These are phyloP conservation scores for Cryphonectria radicalis DNA, from an alignment of 2,329 filamentous ascomycete species.

Conservation along the genomic window DNA sequence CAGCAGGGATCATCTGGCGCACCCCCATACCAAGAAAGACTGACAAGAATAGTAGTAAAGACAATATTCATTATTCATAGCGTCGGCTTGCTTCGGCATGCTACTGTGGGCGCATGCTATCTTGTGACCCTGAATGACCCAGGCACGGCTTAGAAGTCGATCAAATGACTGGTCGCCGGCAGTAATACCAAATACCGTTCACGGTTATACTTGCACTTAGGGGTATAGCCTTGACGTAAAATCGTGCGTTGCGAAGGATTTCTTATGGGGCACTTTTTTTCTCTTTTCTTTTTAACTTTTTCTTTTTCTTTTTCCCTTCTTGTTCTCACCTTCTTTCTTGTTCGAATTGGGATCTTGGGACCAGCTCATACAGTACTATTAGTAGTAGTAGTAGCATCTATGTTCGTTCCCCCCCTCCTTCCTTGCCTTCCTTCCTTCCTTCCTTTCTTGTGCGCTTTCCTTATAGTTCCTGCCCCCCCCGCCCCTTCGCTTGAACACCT, in stretches of 20 bases:
- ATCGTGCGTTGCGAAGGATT: neutral
- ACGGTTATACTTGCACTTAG: constrained; percentile 61
- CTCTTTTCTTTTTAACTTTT: neutral
- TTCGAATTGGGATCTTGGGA: neutral
- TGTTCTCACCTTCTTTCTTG: neutral
- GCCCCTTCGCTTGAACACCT: neutral
- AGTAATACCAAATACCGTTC: constrained; percentile 19
- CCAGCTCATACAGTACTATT: constrained; percentile 16
- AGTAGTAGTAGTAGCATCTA: constrained; percentile 15
- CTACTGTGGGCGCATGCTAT: constrained; percentile 13
- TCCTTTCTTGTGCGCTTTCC: neutral
- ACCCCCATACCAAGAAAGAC: neutral
- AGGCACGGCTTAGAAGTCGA: neutral
- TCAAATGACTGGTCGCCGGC: constrained; percentile 20
- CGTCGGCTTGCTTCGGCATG: constrained; percentile 27
- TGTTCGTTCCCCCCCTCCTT: neutral
- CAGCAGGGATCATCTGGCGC: neutral
- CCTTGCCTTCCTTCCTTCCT: neutral
- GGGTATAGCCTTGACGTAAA: constrained; percentile 49
- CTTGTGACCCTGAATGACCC: constrained; percentile 21
- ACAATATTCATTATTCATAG: constrained; percentile 28
- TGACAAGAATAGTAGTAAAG: neutral
- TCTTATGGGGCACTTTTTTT: neutral
- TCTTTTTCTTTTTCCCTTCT: neutral
- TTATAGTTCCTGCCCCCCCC: constrained; percentile 21